These are phyloP conservation scores for Ceratocystiopsis brevicomis DNA, from an alignment of 2,329 filamentous ascomycete genomes.

Conservation along the genomic window DNA sequence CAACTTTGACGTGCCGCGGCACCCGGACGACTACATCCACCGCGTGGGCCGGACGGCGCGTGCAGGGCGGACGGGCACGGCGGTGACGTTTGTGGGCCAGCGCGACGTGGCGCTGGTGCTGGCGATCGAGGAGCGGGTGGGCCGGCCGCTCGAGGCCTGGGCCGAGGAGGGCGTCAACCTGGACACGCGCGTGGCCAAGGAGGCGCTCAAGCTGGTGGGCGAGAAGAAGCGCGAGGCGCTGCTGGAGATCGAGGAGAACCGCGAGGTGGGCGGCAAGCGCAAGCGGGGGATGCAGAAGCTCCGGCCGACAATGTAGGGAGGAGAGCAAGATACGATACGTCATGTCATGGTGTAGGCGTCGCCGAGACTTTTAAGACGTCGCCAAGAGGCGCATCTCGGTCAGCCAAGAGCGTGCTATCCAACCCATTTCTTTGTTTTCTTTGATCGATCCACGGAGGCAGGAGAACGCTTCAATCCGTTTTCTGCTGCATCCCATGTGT, in stretches of 20 bases:
- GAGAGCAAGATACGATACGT: too few species aligned
- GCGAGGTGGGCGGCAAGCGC: slow-evolving; percentile 76
- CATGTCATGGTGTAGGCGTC: too few species aligned
- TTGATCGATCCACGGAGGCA: too few species aligned
- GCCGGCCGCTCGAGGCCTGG: slow-evolving; percentile 65
- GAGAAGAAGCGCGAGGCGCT: slow-evolving; percentile 88
- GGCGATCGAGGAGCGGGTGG: slow-evolving; percentile 72
- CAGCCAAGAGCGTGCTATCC: too few species aligned
- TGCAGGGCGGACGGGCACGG: slow-evolving; percentile 67
- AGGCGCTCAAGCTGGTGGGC: slow-evolving; percentile 74
- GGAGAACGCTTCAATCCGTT: too few species aligned
- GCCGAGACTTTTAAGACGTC: too few species aligned
- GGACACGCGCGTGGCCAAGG: slow-evolving; percentile 72
- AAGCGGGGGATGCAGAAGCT: slow-evolving; percentile 43
- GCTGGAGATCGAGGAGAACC: slow-evolving; percentile 78
- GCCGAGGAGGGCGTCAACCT: slow-evolving; percentile 80
- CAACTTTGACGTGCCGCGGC: slow-evolving; percentile 91
- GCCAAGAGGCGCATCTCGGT: too few species aligned
- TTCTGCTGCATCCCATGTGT: too few species aligned
- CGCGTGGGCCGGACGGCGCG: slow-evolving; percentile 87
- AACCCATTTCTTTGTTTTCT: too few species aligned
- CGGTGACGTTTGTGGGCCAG: slow-evolving; percentile 80
- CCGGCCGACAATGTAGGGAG: slow-evolving; percentile 9
- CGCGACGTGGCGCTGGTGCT: slow-evolving; percentile 80
- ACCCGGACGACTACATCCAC: slow-evolving; percentile 95